Evolutionary conservation across 495 filamentous ascomycete species (phyloP), one percentile per base, ranked within the genome.

Genomic region (Parachaetomium inaequale): DNA sequence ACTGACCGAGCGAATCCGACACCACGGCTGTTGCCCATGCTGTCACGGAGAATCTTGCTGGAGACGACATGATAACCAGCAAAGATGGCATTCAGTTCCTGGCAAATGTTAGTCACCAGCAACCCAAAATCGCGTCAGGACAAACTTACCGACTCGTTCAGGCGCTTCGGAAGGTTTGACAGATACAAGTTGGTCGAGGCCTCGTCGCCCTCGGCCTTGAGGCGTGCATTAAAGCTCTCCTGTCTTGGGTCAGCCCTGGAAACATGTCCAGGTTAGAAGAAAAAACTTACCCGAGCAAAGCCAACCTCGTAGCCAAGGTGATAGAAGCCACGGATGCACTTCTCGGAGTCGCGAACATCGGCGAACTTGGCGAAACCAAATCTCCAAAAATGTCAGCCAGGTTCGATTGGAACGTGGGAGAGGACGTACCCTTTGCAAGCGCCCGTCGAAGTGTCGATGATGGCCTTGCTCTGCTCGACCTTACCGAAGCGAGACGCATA

Each of bases 321-420:
- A 72, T 91, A 92, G 70, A 99, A 95, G n/a, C 89, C 93, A 40
- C 91, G 90, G 74, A 99, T 98, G 76, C 93, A 97, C 62, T 89
- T 88, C 77, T 97, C 92, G 17, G 93, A 95, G 63, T 96, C 89
- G 28, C 87, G 85, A 67, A 90, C 88, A 67, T 88, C 88, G 75
- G 82, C 87, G 71, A 93, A 99, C 72, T 93, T 93, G 67, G 96
- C 92, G 73, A 99, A 99, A 0, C 95, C 95, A 70, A 96, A 98
- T 3, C 94, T 96, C 58, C 2, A 61, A 53, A 34, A 43, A 58
- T 21, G 67, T 75, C 38, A 68, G 61, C 69, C 43, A 70, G 43
- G 36, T 29, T n/a, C 29, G 36, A 34, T 49, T 26, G 5, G 42
- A 17, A 28, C 21, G 23, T 19, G 40, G 12, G 31, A 51, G 0